Conservation (phyloP, 306 rosid species). For the Quillaja saponaria region DNA sequence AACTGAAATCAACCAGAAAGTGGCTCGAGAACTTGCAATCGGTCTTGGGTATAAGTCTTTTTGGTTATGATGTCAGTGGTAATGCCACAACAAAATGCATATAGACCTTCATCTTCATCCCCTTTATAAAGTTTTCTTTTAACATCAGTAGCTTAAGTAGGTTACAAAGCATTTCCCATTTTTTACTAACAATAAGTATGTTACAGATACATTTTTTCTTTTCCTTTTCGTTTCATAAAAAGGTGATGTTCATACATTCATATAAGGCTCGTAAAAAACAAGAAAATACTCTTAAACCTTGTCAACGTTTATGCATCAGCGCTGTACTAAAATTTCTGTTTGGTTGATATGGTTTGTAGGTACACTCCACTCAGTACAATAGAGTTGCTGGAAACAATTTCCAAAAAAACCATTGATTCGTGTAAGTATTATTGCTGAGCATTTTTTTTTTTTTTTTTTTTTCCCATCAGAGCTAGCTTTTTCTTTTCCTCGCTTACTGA, state of each 20-base stretch:
- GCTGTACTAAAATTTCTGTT: slow-evolving; percentile 13
- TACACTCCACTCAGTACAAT: slow-evolving; percentile 76
- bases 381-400: slow-evolving; percentile 74
- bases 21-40: slow-evolving; percentile 83
- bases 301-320: not conserved
- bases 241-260: not conserved
- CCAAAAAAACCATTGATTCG: slow-evolving; percentile 75
- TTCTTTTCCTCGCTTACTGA: slow-evolving; percentile 2
- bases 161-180: too few relatives aligned
- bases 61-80: slow-evolving; percentile 20
- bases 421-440: slow-evolving; percentile 54
- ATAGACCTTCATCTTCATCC: slow-evolving; percentile 11
- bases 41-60: slow-evolving; percentile 67
- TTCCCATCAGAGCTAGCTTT: slow-evolving; percentile 9
- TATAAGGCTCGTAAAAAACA: not conserved
- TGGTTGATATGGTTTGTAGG: slow-evolving; percentile 52
- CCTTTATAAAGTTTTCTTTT: not conserved
- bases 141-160: not conserved
- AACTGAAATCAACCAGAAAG: slow-evolving; percentile 76
- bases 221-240: too few relatives aligned
- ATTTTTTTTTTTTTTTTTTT: not conserved
- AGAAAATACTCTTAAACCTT: not conserved
- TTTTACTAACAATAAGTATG: too few relatives aligned
- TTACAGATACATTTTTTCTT: not conserved
- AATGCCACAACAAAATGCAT: not conserved